Base-by-base conservation (phyloP, 2,329 filamentous ascomycete species). In the Pezizomycotina sp. region DNA sequence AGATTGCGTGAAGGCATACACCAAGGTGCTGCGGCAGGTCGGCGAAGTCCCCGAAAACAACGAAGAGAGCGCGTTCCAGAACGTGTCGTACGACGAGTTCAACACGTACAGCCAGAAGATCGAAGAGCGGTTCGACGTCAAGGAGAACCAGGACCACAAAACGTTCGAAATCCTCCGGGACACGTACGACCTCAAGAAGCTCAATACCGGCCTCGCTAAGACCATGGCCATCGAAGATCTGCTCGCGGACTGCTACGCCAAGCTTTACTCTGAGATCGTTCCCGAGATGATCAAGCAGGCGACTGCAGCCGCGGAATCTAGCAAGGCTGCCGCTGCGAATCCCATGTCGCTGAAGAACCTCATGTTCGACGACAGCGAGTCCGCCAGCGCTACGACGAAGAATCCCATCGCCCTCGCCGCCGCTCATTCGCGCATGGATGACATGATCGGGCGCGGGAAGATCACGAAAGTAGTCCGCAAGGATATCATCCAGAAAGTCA, bases 151-250 rank as follows among this genome's bases (percentile, higher is more conserved):
- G 26, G 38, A 44, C 34, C 31, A 32, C 15, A 57, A 62, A 0
- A 62, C 66, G 3, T 57, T 78, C 2, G 74, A 77, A 36, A 60
- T 74, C 5, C 61, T 81, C 7, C 64, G 70, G 26, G 75, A 80
- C 45, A 66, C 69, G 1, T 62, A 75, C 16, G 76, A 81, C 48
- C 58, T 80, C 21, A 79, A 79, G 52, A 76, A 73, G 54, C 68
- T 93, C 27, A 98, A 98, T 53, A 75, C 76, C 25, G 77, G 76
- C 29, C 65, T 92, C 5, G 89, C 91, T 69, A 93, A 92, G 57
- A 69, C 77, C 1, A 69, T 73, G 0, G 66, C 75, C 6, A 86
- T 95, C 27, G 89, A 98, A 51, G 89, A 98, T 52, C 66, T 95
- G n/a, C 78, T 93, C 47, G 78, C 76, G 14, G 89, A 98, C 57